Conservation (phyloP, 179 eudicot species). For the Camellia oleifera region DNA sequence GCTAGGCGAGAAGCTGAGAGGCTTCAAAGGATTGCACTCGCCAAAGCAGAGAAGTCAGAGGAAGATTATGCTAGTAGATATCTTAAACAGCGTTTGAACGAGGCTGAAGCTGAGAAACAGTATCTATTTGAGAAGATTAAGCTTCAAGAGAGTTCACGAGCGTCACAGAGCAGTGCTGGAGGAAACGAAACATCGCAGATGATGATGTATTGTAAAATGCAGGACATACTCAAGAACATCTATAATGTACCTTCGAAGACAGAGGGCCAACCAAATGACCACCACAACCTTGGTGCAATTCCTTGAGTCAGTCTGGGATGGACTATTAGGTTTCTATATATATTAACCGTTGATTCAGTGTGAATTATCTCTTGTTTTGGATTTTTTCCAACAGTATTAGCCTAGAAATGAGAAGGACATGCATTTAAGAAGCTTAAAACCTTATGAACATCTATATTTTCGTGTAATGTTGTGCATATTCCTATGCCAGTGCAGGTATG, state of each 20-base stretch:
- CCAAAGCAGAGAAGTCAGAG: conserved; percentile 81
- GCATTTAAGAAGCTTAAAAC: neutral
- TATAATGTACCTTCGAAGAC: conserved; percentile 44
- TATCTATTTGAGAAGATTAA: conserved; percentile 73
- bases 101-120: conserved; percentile 94
- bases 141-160: conserved; percentile 61
- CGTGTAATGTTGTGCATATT: neutral
- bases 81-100: conserved; percentile 71
- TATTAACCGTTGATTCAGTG: conserved; percentile 1
- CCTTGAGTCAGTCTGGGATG: conserved; percentile 22
- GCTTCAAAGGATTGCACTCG: conserved; percentile 78
- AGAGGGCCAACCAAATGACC: conserved; percentile 49
- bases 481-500: neutral
- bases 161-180: conserved; percentile 48
- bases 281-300: conserved; percentile 22
- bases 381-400: neutral
- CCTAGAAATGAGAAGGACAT: neutral
- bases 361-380: conserved; percentile 10
- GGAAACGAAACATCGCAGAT: conserved; percentile 55
- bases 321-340: neutral
- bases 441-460: neutral
- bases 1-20: conserved; percentile 92
- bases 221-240: conserved; percentile 68
- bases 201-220: conserved; percentile 55
- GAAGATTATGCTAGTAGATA: conserved; percentile 83